Base-by-base conservation (phyloP, 2,329 filamentous ascomycete species). In the Epicoccum nigrum region DNA sequence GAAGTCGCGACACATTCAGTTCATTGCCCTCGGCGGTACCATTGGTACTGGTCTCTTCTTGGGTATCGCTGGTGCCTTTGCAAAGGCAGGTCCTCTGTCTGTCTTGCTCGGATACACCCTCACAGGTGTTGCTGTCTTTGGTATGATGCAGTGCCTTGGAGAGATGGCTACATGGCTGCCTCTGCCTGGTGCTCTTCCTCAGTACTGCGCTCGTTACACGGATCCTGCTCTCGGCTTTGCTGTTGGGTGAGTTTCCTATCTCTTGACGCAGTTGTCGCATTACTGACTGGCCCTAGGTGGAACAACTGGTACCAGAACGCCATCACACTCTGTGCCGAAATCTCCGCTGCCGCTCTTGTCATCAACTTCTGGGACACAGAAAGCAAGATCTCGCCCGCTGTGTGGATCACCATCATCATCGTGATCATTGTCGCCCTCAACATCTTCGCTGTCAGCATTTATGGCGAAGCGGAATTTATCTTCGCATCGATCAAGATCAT, bases 11-110 rank as follows among this genome's bases (percentile, higher is more conserved):
- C 82, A 84, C 64, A 81, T 84, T 42, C 76, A 83, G 55, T 82
- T 84, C 63, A 85, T 86, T 61, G 83, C 82, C 12, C 75, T 85
- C 12, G 81, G 82, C 46, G 82, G 82, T 50, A 82, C 81, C 4
- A 84, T 85, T 30, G 62, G 69, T 46, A 71, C 69, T 15, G 69
- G 68, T 64, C 63, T 71, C 7, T 71, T 71, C 56, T 62, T 71
- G 19, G 66, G 68, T 65, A 71, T 71, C 35, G 68, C 65, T 12
- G 60, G 23, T 39, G 68, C 69, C 16, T 71, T 72, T 43, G 64
- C 69, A 37, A 55, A 64, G 32, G 63, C 68, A 33, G 69, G 69
- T 30, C 69, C 69, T 32, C 57, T 71, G 37, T 70, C 68, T 40
- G 69, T 72, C 31, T 60, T 73, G n/a, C 65, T 73, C 15, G 69